Evolutionary conservation across 2,329 filamentous ascomycete genomes (phyloP), one percentile per base, ranked within the genome.

Genomic region (Nigrograna mackinnonii): DNA sequence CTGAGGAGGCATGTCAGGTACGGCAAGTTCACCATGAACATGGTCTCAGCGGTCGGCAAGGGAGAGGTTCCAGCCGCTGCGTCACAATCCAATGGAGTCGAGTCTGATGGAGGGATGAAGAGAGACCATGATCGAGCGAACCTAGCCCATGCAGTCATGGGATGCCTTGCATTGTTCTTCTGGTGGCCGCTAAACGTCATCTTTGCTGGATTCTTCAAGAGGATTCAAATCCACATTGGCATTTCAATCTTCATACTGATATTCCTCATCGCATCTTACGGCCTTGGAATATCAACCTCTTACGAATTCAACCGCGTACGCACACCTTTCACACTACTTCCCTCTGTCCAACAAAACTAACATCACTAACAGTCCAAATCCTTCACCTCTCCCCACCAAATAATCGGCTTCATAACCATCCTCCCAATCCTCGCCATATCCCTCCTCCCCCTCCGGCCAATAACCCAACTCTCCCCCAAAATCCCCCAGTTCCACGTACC

Each of bases 341-440:
- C 11, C 11, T 14, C 24, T 12, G 11, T 3, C 14, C 11, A 12
- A 28, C 11, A n/a, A 28, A 22, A 50, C 48, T 46, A 35, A 51
- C 52, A 43, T 47, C 39, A 52, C 11, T 18, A 24, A 30, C 50
- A 75, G 64, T 73, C 70, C 30, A 70, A 69, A 43, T 40, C 55
- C 41, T 76, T 70, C 64, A 66, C 52, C 46, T 67, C 74, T 6
- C 56, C 69, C 3, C 76, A 78, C 55, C 76, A 79, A 47, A 67
- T 77, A 49, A 43, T 76, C 39, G 74, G 75, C 18, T 66, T 77
- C 32, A 35, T 74, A 28, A 35, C 91, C 78, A 44, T 68, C n/a
- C 35, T 54, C n/a, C 62, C 62, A 4, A 52, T 65, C 35, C 42
- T 64, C 12, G 42, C 64, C 5, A 41, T 57, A 3, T 43, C 50